Conservation (phyloP, 2,329 filamentous ascomycete genomes). For the Hypoxylon sp. region DNA sequence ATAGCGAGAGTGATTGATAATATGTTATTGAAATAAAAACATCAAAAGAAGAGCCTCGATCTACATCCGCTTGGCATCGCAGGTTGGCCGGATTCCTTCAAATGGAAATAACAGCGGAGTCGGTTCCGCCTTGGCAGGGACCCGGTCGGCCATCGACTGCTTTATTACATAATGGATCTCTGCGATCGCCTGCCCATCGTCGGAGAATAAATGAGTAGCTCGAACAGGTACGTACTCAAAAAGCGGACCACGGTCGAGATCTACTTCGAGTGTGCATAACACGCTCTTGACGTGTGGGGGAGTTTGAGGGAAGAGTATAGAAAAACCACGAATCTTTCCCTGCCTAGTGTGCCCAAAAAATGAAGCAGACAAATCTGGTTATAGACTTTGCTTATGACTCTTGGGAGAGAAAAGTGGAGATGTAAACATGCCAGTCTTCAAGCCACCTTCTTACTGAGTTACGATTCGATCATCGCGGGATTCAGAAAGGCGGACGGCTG, state of each 20-base stretch:
- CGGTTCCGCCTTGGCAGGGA: constrained; percentile 32
- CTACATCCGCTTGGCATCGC: constrained; percentile 21
- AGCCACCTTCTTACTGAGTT: neutral
- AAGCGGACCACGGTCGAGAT: constrained; percentile 24
- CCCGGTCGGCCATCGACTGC: constrained; percentile 7
- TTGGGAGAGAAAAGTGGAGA: neutral
- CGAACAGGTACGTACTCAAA: constrained; percentile 16
- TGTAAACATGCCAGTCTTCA: neutral
- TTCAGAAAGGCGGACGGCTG: neutral
- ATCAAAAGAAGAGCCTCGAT: constrained; percentile 6
- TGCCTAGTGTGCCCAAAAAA: neutral
- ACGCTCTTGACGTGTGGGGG: neutral
- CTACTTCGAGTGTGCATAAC: constrained; percentile 3
- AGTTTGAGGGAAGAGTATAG: neutral
- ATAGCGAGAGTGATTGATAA: neutral
- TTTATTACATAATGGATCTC: constrained; percentile 37
- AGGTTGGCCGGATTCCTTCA: neutral
- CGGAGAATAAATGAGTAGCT: constrained; percentile 33
- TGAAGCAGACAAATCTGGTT: neutral
- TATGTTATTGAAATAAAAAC: neutral
- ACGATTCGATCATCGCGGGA: neutral
- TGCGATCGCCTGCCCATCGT: constrained; percentile 35
- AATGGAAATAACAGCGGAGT: constrained; percentile 19
- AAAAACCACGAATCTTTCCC: neutral
- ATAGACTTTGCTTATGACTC: neutral